A percentile compares a stretch with the other conserved stretches of the same genome.
These are phyloP conservation scores for Arthroderma sp. DNA, from an alignment of 2,329 filamentous ascomycete species.

Conservation along the genomic window DNA sequence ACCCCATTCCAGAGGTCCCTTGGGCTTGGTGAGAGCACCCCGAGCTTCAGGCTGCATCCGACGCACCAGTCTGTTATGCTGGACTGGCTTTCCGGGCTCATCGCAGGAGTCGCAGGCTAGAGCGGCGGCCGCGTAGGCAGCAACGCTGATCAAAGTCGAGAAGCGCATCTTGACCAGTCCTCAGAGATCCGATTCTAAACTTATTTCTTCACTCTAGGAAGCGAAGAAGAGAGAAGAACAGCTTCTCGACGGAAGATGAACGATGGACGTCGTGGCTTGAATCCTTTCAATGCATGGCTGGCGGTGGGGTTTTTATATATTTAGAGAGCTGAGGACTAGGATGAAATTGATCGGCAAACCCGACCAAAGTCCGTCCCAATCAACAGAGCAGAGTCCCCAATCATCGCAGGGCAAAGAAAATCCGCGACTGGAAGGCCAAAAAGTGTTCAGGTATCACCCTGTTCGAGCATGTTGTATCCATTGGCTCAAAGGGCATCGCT, in stretches of 20 bases:
- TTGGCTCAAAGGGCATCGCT: background rate
- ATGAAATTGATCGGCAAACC: too few species aligned
- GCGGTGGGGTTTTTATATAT: too few species aligned
- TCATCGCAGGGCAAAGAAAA: background rate
- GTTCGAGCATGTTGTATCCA: slow-evolving; percentile 1
- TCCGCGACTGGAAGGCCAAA: background rate
- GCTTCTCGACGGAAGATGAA: background rate
- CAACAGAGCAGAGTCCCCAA: too few species aligned
- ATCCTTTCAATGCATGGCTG: too few species aligned
- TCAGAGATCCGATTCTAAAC: background rate
- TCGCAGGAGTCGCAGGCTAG: slow-evolving; percentile 16
- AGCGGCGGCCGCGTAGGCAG: background rate
- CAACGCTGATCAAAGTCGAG: slow-evolving; percentile 6
- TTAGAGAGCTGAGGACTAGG: too few species aligned
- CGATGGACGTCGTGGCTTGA: too few species aligned
- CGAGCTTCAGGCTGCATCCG: slow-evolving; percentile 18
- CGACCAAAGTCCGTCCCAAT: too few species aligned
- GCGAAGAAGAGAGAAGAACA: background rate
- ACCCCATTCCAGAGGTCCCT: slow-evolving; percentile 49
- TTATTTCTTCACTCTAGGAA: background rate
- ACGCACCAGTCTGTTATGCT: slow-evolving; percentile 16
- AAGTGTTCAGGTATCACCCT: background rate
- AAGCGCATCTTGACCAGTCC: slow-evolving; percentile 5
- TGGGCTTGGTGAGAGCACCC: slow-evolving; percentile 15
- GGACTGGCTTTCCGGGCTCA: slow-evolving; percentile 12